Evolutionary conservation across 306 rosid species (phyloP).

Genomic region (Lathyrus aphaca): DNA sequence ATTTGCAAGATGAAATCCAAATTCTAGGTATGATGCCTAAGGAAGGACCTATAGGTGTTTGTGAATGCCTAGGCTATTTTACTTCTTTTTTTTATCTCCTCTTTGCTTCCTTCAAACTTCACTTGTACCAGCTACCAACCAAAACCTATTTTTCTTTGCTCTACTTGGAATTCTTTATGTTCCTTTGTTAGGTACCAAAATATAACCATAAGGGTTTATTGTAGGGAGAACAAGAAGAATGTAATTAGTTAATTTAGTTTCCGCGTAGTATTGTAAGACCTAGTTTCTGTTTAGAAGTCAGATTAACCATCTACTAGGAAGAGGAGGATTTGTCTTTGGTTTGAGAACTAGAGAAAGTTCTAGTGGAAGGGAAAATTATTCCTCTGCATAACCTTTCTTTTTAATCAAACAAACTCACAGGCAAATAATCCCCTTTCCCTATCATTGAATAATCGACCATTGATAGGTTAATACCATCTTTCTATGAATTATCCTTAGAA

Average conservation of each 20-base stretch:
- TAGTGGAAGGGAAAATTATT: neutral
- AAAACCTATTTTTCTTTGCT: conserved; percentile 27
- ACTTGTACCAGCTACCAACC: neutral
- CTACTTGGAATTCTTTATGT: neutral
- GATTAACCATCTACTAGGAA: neutral
- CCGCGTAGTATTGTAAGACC: neutral
- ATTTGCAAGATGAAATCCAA: conserved; percentile 14
- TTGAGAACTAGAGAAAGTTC: neutral
- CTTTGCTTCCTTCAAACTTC: conserved; percentile 14
- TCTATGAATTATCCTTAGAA: conserved; percentile 4
- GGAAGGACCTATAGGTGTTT: conserved; percentile 22
- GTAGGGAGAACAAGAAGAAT: neutral
- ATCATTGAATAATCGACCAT: neutral
- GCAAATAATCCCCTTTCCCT: neutral
- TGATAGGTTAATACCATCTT: neutral
- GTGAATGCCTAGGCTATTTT: conserved; percentile 5
- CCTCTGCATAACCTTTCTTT: neutral
- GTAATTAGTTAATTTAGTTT: neutral
- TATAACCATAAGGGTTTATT: neutral
- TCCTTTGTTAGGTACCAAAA: neutral
- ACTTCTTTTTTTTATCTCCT: neutral
- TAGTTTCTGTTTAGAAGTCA: neutral
- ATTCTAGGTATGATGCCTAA: conserved; percentile 7
- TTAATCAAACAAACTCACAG: neutral
- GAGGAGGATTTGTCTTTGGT: neutral